Evolutionary conservation across 306 rosid species (phyloP).

Genomic region (Nissolia schottii): DNA sequence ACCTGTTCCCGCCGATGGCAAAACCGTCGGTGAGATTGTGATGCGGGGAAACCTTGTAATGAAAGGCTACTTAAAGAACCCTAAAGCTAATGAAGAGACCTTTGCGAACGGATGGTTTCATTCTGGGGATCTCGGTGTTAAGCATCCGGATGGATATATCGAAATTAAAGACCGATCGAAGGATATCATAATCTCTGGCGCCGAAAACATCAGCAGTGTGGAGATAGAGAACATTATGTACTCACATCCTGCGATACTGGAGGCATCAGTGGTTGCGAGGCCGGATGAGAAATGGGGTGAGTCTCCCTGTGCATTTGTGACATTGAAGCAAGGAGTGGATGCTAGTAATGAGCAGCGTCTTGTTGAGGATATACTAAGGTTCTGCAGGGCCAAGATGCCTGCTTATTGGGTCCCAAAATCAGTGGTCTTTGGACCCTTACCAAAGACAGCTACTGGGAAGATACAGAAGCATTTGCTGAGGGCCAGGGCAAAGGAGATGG

Average conservation of each 20-base stretch:
- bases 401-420: constrained; percentile 76
- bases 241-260: constrained; percentile 63
- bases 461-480: constrained; percentile 82
- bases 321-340: constrained; percentile 53
- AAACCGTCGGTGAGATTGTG: constrained; percentile 78
- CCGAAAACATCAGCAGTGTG: constrained; percentile 88
- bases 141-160: constrained; percentile 83
- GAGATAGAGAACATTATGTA: constrained; percentile 74
- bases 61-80: constrained; percentile 95
- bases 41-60: constrained; percentile 80
- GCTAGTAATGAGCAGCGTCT: constrained; percentile 44
- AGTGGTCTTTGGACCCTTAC: constrained; percentile 26
- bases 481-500: constrained; percentile 65
- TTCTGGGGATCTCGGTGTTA: constrained; percentile 84
- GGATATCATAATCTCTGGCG: constrained; percentile 93
- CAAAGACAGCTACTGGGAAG: constrained; percentile 35
- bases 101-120: constrained; percentile 92
- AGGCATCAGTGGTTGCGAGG: constrained; percentile 82
- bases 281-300: constrained; percentile 92
- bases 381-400: constrained; percentile 76
- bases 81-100: constrained; percentile 63
- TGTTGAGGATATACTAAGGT: constrained; percentile 64
- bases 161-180: constrained; percentile 94
- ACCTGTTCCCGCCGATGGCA: constrained; percentile 82
- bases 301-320: constrained; percentile 59